Evolutionary conservation across 371 early-diverging fungal genomes (phyloP), one percentile per base, ranked within the genome.

Genomic region (Mucor sp.): DNA sequence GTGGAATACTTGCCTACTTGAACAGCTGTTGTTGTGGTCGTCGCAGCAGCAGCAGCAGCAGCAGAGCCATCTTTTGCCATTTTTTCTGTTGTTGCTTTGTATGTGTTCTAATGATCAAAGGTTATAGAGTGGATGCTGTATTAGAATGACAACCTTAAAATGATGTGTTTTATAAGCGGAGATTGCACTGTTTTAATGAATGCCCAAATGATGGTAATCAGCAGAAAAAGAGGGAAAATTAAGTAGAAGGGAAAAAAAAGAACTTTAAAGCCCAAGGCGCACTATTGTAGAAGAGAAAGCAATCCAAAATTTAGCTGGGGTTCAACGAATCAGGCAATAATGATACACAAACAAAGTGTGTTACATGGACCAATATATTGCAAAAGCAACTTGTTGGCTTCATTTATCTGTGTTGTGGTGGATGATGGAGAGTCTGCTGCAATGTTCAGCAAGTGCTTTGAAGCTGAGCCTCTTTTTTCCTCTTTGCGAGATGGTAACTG

Each of bases 251-350:
- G 32, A 32, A 56, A 56, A 56, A n/a, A 56, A 28, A 32, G 32
- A 56, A 27, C 12, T 23, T 95, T 95, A 85, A 99, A 93, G 44
- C 12, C 37, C 44, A 44, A 44, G n/a, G 44, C 44, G 30, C 30
- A 30, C 33, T 33, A 33, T 33, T 1, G 7, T 30, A 30, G 30
- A 30, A 30, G 30, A n/a, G n/a, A n/a, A n/a, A n/a, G n/a, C 30
- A 30, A 47, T 47, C 21, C 48, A 23, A 48, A 48, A 89, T 97
- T 97, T 96, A 98, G 97, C 55, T 55, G 55, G n/a, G 55, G 94
- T 99, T 99, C 77, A 99, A 99, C 48, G 33, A 33, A 33, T 33
- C 33, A 48, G 11, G 48, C 7, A 23, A 48, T 21, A 23, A 48
- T 48, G 48, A 48, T 23, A 48, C 48, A 48, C 43, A 43, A 43